Evolutionary conservation across 2,329 filamentous ascomycete species (phyloP), one percentile per base, ranked within the genome.

Genomic region (Byssochlamys sp.): DNA sequence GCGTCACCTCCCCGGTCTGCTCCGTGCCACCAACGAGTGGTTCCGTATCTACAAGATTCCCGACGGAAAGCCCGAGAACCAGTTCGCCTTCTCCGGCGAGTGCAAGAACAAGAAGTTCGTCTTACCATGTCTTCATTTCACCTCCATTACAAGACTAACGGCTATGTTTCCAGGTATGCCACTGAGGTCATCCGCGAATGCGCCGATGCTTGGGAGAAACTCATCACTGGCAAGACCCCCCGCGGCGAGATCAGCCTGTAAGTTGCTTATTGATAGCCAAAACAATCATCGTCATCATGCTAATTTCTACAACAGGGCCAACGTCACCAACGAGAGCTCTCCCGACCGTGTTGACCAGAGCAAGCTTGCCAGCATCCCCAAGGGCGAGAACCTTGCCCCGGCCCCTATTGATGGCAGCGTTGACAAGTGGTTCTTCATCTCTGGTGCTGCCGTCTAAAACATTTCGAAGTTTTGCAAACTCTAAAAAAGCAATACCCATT

Each of bases 31-130:
- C 74, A 99, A 99, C 75, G 94, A 99, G 83, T 99, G 94, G 94
- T 99, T 99, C 91, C 91, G 94, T 78, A 99, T 99, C 85, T 99
- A 99, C 88, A 99, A 99, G 85, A 99, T 99, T 79, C 94, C 94
- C 74, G 94, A 99, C 75, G 94, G 94, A 83, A 99, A 99, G 91
- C 91, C 92, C 70, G 94, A 99, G 88, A 99, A 99, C 86, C 94
- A 97, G 82, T 99, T 99, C 74, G 94, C 94, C 71, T 99, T 99
- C 83, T 96, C 91, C 60, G 94, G 94, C 81, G 94, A 99, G 84
- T 97, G 92, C 89, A 99, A 99, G 88, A 99, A 99, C 87, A 95
- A 91, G 86, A 90, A 88, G 88, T 91, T 67, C 64, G 83, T 67
- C 54, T 19, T 19, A 3, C 53, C 4, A 14, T 49, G 19, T 52